phyloP scores from a whole-genome alignment of 2,329 filamentous ascomycete genomes.

The Neofusicoccum parvum region DNA sequence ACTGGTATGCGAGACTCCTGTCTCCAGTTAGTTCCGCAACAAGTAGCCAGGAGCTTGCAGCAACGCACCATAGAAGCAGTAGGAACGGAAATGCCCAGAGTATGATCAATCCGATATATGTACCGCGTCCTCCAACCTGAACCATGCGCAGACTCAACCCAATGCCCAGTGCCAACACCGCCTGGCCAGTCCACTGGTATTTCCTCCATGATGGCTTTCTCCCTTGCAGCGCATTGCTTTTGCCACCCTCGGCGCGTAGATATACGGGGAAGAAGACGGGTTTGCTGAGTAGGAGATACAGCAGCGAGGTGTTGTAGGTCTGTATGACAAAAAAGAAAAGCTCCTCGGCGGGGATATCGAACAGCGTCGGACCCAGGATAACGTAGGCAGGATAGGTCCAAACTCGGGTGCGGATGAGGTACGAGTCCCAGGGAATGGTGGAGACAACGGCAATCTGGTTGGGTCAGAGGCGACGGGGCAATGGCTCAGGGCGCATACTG shows the following conservation, averaged over 20 bases:
- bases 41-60: no score
- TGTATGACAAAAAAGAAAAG: constrained; percentile 78
- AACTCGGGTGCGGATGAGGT: constrained; percentile 67
- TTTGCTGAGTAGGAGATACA: constrained; percentile 70
- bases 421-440: constrained; percentile 77
- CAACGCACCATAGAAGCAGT: constrained; percentile 59
- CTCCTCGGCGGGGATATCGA: constrained; percentile 70
- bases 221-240: not conserved
- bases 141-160: constrained; percentile 51
- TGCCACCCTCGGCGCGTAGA: constrained; percentile 45
- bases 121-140: constrained; percentile 52
- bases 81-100: constrained; percentile 69
- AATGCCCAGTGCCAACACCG: constrained; percentile 43
- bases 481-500: constrained; percentile 19
- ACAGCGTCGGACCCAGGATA: constrained; percentile 64
- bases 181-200: constrained; percentile 54
- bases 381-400: constrained; percentile 72
- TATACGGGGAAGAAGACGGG: constrained; percentile 59
- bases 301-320: constrained; percentile 70
- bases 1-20: constrained; percentile 63
- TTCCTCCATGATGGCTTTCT: constrained; percentile 22
- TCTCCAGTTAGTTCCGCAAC: constrained; percentile 16
- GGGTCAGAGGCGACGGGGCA: constrained; percentile 28
- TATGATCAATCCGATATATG: constrained; percentile 71
- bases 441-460: constrained; percentile 63